Percentiles rank a stretch among this genome's conserved stretches.
Evolutionary conservation across 2,329 filamentous ascomycete genomes (phyloP).

Genomic region (Metarhizium anisopliae): DNA sequence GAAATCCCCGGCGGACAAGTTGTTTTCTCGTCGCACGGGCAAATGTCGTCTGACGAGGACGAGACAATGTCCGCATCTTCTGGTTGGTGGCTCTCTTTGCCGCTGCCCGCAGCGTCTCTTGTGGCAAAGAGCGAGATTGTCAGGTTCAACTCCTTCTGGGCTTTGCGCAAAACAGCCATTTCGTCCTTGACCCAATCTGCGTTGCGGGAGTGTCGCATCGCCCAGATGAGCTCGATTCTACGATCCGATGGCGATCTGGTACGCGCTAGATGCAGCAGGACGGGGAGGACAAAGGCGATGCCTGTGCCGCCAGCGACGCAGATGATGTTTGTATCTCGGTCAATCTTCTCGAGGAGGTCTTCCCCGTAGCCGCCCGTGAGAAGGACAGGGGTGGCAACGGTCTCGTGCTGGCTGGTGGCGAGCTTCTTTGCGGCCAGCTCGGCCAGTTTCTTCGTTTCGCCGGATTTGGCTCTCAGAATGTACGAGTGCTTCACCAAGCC

Average conservation of each 20-base stretch:
- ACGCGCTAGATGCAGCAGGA: constrained; percentile 23
- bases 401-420: constrained; percentile 11
- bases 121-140: constrained; percentile 52
- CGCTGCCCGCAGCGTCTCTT: constrained; percentile 29
- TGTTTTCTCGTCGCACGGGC: constrained; percentile 14
- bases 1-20: constrained; percentile 12
- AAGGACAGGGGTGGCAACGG: constrained; percentile 39
- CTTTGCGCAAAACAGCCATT: constrained; percentile 36
- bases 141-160: constrained; percentile 30
- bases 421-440: constrained; percentile 31
- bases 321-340: constrained; percentile 29
- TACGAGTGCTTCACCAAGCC: constrained; percentile 42
- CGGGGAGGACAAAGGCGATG: constrained; percentile 29
- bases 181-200: constrained; percentile 51
- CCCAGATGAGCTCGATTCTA: constrained; percentile 56
- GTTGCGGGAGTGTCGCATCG: constrained; percentile 44
- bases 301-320: constrained; percentile 32
- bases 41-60: constrained; percentile 17
- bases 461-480: constrained; percentile 47
- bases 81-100: constrained; percentile 8
- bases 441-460: constrained; percentile 50
- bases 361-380: constrained; percentile 57
- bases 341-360: constrained; percentile 31
- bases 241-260: constrained; percentile 35
- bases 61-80: constrained; percentile 14